Percentiles rank a stretch among this genome's conserved stretches.
Evolutionary conservation across 2,329 filamentous ascomycete genomes (phyloP).

Genomic region (Neocatenulostroma microsporum): DNA sequence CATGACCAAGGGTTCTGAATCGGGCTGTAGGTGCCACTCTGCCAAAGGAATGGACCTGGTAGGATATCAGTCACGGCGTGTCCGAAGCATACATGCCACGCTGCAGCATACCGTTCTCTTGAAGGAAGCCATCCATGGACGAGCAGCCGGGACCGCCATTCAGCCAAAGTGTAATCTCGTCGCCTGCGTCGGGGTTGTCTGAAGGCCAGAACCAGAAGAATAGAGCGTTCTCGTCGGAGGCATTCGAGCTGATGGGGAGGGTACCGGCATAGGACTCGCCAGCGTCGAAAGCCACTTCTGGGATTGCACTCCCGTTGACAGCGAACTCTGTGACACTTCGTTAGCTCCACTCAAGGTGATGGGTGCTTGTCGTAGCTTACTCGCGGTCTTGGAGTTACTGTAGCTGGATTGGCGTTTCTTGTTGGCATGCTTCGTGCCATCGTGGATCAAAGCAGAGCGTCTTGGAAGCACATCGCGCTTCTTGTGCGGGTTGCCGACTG

Average conservation of each 20-base stretch:
- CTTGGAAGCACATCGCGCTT: constrained; percentile 3
- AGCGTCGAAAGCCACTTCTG: constrained; percentile 28
- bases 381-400: constrained; percentile 7
- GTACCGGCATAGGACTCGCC: constrained; percentile 28
- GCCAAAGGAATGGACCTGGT: constrained; percentile 24
- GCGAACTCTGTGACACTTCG: constrained; percentile 13
- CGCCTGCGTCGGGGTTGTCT: constrained; percentile 35
- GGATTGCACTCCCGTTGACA: constrained; percentile 22
- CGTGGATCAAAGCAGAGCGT: not conserved
- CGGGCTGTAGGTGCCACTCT: constrained; percentile 28
- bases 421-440: not conserved
- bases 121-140: constrained; percentile 38
- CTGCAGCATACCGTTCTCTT: constrained; percentile 39
- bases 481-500: constrained; percentile 7
- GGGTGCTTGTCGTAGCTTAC: too few relatives aligned
- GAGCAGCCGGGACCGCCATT: constrained; percentile 38
- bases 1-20: constrained; percentile 36
- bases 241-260: constrained; percentile 20
- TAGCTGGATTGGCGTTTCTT: constrained; percentile 6
- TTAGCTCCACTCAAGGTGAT: too few relatives aligned
- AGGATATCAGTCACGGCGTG: too few relatives aligned
- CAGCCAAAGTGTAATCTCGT: constrained; percentile 32
- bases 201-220: constrained; percentile 47
- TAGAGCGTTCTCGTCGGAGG: constrained; percentile 23
- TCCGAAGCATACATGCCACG: too few relatives aligned